A percentile compares a stretch with the other conserved stretches of the same genome.
Evolutionary conservation across 106 monocot genomes (phyloP).

Genomic region (Amphibolis antarctica): DNA sequence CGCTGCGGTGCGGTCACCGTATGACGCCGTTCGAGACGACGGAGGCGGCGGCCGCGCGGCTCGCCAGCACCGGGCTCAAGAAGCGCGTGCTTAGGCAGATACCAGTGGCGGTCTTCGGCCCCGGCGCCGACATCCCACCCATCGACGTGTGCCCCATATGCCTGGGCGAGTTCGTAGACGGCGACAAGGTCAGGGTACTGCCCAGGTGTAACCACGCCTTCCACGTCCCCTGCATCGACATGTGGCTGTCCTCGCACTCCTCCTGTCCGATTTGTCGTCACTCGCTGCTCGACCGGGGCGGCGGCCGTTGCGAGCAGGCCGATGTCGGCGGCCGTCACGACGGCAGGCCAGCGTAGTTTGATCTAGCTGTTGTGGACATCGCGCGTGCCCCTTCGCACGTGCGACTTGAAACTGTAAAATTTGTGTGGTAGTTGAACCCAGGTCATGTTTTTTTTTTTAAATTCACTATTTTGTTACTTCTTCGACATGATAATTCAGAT

Average conservation of each 20-base stretch:
- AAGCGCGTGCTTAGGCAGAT: conserved; percentile 21
- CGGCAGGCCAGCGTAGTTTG: neutral
- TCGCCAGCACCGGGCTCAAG: conserved; percentile 21
- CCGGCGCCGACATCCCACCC: conserved; percentile 12
- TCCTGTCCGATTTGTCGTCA: conserved; percentile 61
- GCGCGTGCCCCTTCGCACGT: too few relatives aligned
- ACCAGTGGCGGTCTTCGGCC: conserved; percentile 25
- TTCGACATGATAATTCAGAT: too few relatives aligned
- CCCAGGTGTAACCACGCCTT: conserved; percentile 47
- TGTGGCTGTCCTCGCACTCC: conserved; percentile 33
- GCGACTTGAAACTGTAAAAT: too few relatives aligned
- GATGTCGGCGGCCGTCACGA: neutral
- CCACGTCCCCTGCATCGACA: conserved; percentile 48
- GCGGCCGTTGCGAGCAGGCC: neutral
- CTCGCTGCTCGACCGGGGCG: conserved; percentile 12
- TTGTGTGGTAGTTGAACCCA: too few relatives aligned
- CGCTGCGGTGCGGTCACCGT: conserved; percentile 25
- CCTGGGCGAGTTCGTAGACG: conserved; percentile 49
- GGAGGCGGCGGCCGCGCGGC: conserved; percentile 7
- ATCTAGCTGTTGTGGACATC: too few relatives aligned
- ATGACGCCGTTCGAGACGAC: conserved; percentile 7
- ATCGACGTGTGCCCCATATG: conserved; percentile 55
- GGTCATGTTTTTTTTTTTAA: too few relatives aligned
- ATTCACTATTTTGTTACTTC: too few relatives aligned
- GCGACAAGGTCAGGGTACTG: conserved; percentile 38